These are phyloP conservation scores for Leccinum disarticulatum DNA, from an alignment of 768 basidiomycete species.

Conservation along the genomic window DNA sequence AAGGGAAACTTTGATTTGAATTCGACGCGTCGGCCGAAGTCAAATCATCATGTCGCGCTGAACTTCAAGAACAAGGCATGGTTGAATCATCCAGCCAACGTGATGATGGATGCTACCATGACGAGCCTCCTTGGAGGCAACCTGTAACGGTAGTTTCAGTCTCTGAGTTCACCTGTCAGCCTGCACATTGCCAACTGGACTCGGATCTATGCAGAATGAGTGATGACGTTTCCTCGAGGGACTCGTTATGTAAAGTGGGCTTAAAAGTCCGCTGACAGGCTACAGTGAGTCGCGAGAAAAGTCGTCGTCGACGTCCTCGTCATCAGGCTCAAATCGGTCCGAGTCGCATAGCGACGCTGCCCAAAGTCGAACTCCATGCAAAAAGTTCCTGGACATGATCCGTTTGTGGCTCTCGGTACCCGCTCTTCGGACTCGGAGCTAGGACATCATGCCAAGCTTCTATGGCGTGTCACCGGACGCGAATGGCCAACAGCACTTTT, in stretches of 20 bases:
- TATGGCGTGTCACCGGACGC: not conserved
- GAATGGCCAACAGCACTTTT: too few relatives aligned
- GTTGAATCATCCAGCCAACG: not conserved
- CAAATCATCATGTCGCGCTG: not conserved
- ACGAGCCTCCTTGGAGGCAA: not conserved
- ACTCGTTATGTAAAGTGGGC: too few relatives aligned
- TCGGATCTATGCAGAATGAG: too few relatives aligned
- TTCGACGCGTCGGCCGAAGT: not conserved
- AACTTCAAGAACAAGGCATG: not conserved
- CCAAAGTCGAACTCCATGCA: not conserved
- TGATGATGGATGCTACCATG: not conserved
- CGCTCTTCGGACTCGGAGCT: too few relatives aligned
- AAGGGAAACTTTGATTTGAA: not conserved
- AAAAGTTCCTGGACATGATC: not conserved
- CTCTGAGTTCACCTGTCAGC: too few relatives aligned
- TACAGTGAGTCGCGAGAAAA: too few relatives aligned
- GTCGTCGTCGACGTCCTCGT: too few relatives aligned
- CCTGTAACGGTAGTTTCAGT: not conserved
- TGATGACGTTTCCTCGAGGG: too few relatives aligned
- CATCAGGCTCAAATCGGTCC: too few relatives aligned
- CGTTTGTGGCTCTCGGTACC: not conserved
- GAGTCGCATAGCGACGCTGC: too few relatives aligned
- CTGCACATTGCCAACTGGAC: not conserved
- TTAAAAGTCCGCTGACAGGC: not conserved
- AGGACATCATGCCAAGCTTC: too few relatives aligned